A percentile compares a stretch with the other conserved stretches of the same genome.
phyloP scores from a whole-genome alignment of 2,329 filamentous ascomycete species.

The Torrubiellomyces zombiae region DNA sequence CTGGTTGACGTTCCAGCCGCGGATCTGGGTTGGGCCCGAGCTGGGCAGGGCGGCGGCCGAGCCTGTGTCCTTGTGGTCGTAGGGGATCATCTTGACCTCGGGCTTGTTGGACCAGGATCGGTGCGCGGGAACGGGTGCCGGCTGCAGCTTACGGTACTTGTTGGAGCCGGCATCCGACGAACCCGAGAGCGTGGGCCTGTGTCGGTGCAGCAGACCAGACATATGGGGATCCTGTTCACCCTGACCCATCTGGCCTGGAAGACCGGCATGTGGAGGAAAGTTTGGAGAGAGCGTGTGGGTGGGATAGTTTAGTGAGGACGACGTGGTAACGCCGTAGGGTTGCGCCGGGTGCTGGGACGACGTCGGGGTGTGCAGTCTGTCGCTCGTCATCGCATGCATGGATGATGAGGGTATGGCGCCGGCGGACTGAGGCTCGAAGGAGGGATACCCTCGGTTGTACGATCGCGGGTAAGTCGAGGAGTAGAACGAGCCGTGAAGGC shows the following conservation, averaged over 20 bases:
- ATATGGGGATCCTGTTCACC: conserved; percentile 18
- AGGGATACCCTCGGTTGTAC: conserved; percentile 15
- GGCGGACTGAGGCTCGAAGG: conserved; percentile 12
- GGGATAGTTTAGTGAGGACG: conserved; percentile 13
- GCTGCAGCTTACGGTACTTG: conserved; percentile 42
- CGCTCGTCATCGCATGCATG: conserved; percentile 13
- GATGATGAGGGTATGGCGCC: no score
- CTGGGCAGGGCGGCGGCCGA: conserved; percentile 37
- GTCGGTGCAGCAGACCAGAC: conserved; percentile 15
- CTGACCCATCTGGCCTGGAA: conserved; percentile 15
- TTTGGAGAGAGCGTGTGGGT: conserved; percentile 19
- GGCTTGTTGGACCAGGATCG: conserved; percentile 28
- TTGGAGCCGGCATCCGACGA: conserved; percentile 19
- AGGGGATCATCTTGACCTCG: conserved; percentile 42
- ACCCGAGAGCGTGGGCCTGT: conserved; percentile 21
- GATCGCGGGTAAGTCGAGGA: conserved; percentile 11
- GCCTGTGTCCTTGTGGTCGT: conserved; percentile 42
- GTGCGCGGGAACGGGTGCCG: conserved; percentile 37
- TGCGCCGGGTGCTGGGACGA: conserved; percentile 12
- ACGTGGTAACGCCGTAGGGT: conserved; percentile 18
- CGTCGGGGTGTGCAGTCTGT: conserved; percentile 18
- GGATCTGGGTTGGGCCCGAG: conserved; percentile 37
- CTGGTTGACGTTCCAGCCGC: conserved; percentile 37
- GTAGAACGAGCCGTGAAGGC: conserved; percentile 16
- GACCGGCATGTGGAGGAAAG: conserved; percentile 15